Percentiles rank a stretch among this genome's conserved stretches.
Evolutionary conservation across 1,139 yeast genomes (phyloP).

Genomic region (Zygosaccharomyces pseudobailii): DNA sequence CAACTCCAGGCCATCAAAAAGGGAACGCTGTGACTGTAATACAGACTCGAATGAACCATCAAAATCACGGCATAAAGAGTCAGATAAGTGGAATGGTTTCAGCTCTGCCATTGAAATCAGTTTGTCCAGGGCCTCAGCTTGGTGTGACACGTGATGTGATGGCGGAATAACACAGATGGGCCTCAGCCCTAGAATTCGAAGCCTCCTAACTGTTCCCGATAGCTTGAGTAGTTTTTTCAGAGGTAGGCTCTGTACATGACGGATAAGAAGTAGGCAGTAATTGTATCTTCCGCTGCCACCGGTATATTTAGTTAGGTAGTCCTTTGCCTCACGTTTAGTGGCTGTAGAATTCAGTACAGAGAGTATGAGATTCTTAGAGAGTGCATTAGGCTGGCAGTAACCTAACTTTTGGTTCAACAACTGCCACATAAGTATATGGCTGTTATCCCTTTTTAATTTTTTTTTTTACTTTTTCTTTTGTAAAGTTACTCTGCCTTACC

Average conservation of each 20-base stretch:
- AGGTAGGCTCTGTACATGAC: slow-evolving; percentile 18
- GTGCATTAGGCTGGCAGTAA: slow-evolving; percentile 28
- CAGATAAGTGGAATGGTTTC: slow-evolving; percentile 23
- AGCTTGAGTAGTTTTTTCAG: slow-evolving; percentile 15
- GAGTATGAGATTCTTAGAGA: slow-evolving; percentile 48
- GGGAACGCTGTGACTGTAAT: slow-evolving; percentile 13
- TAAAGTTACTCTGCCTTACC: neutral
- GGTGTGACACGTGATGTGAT: slow-evolving; percentile 15
- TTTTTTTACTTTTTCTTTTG: neutral
- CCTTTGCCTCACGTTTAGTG: slow-evolving; percentile 68
- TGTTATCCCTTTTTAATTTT: neutral
- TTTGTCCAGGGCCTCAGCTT: slow-evolving; percentile 26
- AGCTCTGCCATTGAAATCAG: slow-evolving; percentile 22
- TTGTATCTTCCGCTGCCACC: slow-evolving; percentile 18
- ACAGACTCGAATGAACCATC: slow-evolving; percentile 19
- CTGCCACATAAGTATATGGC: slow-evolving; percentile 6
- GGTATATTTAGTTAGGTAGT: slow-evolving; percentile 55
- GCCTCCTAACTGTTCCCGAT: slow-evolving; percentile 21
- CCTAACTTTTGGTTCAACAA: slow-evolving; percentile 7
- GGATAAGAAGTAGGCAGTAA: slow-evolving; percentile 27
- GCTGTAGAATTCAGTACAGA: slow-evolving; percentile 71
- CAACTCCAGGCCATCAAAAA: slow-evolving; percentile 8
- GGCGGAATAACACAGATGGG: slow-evolving; percentile 31
- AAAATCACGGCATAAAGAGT: slow-evolving; percentile 14
- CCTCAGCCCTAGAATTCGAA: slow-evolving; percentile 28